A percentile compares a stretch with the other conserved stretches of the same genome.
These are phyloP conservation scores for Colletotrichum plurivorum DNA, from an alignment of 2,329 filamentous ascomycete species.

Conservation along the genomic window DNA sequence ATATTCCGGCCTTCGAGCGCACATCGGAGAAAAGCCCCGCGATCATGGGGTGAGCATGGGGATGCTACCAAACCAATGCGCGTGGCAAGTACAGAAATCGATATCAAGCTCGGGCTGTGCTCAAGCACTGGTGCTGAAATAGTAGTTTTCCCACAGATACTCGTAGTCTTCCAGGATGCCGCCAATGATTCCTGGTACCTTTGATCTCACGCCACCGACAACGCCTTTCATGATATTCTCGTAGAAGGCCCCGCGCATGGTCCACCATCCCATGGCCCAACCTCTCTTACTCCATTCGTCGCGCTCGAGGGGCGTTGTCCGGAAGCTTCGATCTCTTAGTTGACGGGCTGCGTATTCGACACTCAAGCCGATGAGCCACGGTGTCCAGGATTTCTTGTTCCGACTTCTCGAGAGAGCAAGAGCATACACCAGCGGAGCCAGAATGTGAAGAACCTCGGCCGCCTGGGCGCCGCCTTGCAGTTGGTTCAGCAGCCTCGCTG, in stretches of 20 bases:
- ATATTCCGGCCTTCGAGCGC: not conserved
- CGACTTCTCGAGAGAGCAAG: constrained; percentile 81
- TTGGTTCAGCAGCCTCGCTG: constrained; percentile 86
- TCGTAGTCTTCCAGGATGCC: constrained; percentile 96
- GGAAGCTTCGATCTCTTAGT: constrained; percentile 79
- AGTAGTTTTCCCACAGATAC: constrained; percentile 98
- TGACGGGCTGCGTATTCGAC: constrained; percentile 93
- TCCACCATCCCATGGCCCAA: constrained; percentile 95
- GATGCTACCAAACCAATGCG: not conserved
- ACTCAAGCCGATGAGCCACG: constrained; percentile 88
- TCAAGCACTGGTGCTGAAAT: constrained; percentile 78
- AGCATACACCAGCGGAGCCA: constrained; percentile 90
- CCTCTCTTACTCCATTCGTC: constrained; percentile 91
- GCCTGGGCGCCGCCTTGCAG: constrained; percentile 80
- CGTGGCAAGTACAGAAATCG: not conserved
- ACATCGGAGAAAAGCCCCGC: not conserved
- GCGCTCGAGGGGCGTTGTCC: constrained; percentile 88
- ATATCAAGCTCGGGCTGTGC: not conserved
- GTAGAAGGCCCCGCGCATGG: constrained; percentile 96
- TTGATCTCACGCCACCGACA: constrained; percentile 79
- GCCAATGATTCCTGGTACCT: constrained; percentile 84
- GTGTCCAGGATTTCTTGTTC: constrained; percentile 87
- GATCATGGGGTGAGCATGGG: not conserved
- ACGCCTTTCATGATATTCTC: constrained; percentile 88
- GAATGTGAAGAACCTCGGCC: constrained; percentile 92